These are phyloP conservation scores for Phytophthora cactorum DNA, from an alignment of 352 stramenopile genomes.

Conservation along the genomic window DNA sequence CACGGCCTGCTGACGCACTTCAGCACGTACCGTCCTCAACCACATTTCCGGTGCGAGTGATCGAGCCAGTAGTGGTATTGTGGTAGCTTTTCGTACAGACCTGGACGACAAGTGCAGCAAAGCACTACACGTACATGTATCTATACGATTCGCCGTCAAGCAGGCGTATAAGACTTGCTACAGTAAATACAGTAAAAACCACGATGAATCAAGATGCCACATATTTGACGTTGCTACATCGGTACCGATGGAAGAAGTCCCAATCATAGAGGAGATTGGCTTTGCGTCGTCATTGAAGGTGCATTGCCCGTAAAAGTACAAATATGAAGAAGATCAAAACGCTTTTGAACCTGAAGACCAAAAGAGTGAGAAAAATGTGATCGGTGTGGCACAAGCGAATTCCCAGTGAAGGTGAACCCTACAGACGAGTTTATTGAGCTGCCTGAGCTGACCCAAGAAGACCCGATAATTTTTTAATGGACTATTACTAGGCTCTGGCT, in stretches of 20 bases:
- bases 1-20: not conserved
- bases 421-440: slow-evolving; percentile 21
- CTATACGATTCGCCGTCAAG: too few relatives aligned
- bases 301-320: slow-evolving; percentile 7
- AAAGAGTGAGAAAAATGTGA: slow-evolving; percentile 21
- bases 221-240: slow-evolving; percentile 1
- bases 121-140: too few relatives aligned
- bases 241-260: slow-evolving; percentile 12
- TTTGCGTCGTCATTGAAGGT: slow-evolving; percentile 23
- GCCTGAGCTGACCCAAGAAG: slow-evolving; percentile 2
- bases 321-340: slow-evolving; percentile 30
- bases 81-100: too few relatives aligned
- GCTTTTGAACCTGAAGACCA: slow-evolving; percentile 31
- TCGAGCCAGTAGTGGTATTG: too few relatives aligned
- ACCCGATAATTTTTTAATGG: not conserved
- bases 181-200: not conserved
- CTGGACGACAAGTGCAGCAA: too few relatives aligned
- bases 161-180: too few relatives aligned
- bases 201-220: slow-evolving; percentile 12
- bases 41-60: not conserved
- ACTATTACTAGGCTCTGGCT: too few relatives aligned
- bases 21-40: not conserved
- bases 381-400: not conserved
- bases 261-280: slow-evolving; percentile 32
- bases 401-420: not conserved